Base-by-base conservation (phyloP, 176 grass and related monocot species). In the Rhynchospora pubera region DNA sequence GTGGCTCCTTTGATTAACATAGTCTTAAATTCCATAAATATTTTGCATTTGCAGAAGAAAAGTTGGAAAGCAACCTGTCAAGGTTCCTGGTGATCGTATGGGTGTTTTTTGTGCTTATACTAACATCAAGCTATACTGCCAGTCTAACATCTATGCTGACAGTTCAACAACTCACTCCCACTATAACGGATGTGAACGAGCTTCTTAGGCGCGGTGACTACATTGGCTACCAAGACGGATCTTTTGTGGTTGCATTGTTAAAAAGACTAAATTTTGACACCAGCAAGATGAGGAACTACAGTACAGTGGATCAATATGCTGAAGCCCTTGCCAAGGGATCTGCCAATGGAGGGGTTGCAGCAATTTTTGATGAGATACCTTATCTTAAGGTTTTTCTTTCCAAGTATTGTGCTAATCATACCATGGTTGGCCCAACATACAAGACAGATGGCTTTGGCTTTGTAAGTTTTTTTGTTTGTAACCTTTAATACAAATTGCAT, bases 91-190 rank as follows among this genome's bases (percentile, higher is more conserved):
- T 97, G 57, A 88, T 92, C 13, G 75, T 91, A 46, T 92, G 90
- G 90, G 76, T 87, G 57, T 92, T 97, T 21, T 83, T 84, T 34
- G 88, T 92, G 51, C 62, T 90, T 51, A 84, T 93, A 80, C 69
- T 91, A 77, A 89, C 85, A 60, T 89, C 89, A 67, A 97, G 87
- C 80, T 97, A 97, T 79, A 84, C 84, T 0, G 90, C 90, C 46
- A 93, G 89, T 79, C 66, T 91, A 18, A 89, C 90, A n/a, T 97
- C 93, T 23, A 89, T 91, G 56, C 26, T 95, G 16, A 96, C 90
- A 0, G 67, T 86, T 21, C 79, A 84, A 58, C 80, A 79, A 63
- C 84, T 96, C 8, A 46, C 19, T 39, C 88, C 93, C 55, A 50
- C 28, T 0, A 51, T 92, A 43, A 84, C 23, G 5, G 82, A 79